Conservation (phyloP, 805 yeast species). For the Candida ovalis region DNA sequence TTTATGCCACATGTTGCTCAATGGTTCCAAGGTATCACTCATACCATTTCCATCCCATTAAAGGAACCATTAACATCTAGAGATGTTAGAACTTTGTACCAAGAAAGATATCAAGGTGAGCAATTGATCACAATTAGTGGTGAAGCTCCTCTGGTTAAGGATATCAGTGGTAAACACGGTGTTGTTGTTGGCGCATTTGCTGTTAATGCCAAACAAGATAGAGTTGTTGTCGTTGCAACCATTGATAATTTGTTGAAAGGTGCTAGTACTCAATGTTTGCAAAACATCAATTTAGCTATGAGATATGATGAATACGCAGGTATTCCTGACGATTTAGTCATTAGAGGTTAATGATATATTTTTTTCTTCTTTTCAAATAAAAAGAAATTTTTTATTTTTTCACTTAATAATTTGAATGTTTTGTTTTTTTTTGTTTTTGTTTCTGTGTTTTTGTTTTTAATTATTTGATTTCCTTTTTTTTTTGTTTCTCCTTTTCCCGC, state of each 20-base stretch:
- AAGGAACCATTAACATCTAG: constrained; percentile 68
- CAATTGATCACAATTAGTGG: constrained; percentile 80
- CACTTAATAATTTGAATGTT: not conserved
- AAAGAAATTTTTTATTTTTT: not conserved
- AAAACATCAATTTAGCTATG: constrained; percentile 86
- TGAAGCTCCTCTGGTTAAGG: constrained; percentile 90
- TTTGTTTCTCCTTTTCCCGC: not conserved
- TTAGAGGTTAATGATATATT: constrained; percentile 42
- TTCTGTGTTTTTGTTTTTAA: not conserved
- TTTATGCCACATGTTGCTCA: constrained; percentile 97
- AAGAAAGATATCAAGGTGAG: constrained; percentile 85
- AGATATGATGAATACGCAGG: constrained; percentile 95
- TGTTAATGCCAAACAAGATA: constrained; percentile 79
- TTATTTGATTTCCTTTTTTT: not conserved
- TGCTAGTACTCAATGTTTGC: constrained; percentile 97
- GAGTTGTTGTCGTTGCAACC: constrained; percentile 92
- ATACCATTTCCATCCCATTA: constrained; percentile 88
- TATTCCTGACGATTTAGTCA: constrained; percentile 69
- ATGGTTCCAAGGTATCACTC: constrained; percentile 98
- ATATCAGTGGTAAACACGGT: constrained; percentile 91
- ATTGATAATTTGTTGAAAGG: constrained; percentile 96
- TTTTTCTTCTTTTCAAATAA: too few species aligned
- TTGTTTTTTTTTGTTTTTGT: not conserved
- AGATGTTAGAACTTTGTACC: constrained; percentile 80
- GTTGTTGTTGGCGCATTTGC: constrained; percentile 95